Evolutionary conservation across 106 monocot genomes (phyloP), one percentile per base, ranked within the genome.

Genomic region (Dendrobium huoshanense): DNA sequence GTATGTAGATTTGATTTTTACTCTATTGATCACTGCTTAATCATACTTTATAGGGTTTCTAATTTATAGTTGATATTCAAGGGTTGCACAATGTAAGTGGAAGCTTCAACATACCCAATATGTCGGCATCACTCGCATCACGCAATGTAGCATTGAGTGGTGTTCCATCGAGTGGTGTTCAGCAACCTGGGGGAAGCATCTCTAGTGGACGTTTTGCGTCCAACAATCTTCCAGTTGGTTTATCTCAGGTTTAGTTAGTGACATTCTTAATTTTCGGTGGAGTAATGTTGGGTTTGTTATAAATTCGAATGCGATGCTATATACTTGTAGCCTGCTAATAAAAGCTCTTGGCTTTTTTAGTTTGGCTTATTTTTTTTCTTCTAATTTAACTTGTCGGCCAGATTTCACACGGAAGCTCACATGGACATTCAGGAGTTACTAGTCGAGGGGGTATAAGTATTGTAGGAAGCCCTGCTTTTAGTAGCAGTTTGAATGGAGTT

Each of bases 31-130:
- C 25, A 24, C 25, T 65, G 64, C 7, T 61, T 65, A 65, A 25
- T 22, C 25, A 61, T 25, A 24, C 24, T 65, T 65, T 65, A 24
- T 61, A 61, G 55, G 9, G 61, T 65, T 65, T n/a, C 64, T 65
- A 25, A 65, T 65, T 9, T n/a, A 25, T 72, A 90, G 87, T 85
- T 84, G 82, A 81, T 54, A 72, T 92, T 67, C 90, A 90, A 83
- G 96, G 93, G 17, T 70, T 94, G 65, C 96, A 96, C 73, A 90
- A 87, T 77, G 92, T 92, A 4, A 91, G 91, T 68, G 93, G 88
- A 47, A 85, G 81, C 81, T 90, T 90, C 82, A 65, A 65, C 64
- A 73, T 90, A 27, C 86, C 88, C 77, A 97, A 76, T 80, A 94
- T 97, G 88, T 82, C 90, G 6, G 86, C 87, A n/a, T 90, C 96